Evolutionary conservation across 768 basidiomycete genomes (phyloP).

Genomic region (Calvatia gigantea): DNA sequence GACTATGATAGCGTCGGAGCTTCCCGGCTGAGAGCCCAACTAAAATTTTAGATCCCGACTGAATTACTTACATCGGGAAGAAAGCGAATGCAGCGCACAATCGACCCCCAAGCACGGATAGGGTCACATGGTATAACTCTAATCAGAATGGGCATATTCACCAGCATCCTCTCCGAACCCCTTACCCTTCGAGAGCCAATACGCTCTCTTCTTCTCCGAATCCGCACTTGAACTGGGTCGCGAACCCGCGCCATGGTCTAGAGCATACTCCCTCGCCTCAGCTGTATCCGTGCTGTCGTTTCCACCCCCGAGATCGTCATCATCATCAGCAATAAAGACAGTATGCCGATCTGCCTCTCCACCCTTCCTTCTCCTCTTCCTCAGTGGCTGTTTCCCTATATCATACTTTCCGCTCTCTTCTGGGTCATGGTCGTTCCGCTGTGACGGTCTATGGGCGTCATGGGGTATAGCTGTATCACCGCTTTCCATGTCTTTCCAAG

Average conservation of each 20-base stretch:
- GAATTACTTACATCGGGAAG: no score
- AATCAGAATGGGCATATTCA: slow-evolving; percentile 5
- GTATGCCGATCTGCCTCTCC: slow-evolving; percentile 35
- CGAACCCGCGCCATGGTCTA: slow-evolving; percentile 5
- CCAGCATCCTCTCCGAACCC: slow-evolving; percentile 24
- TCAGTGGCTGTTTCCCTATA: slow-evolving; percentile 45
- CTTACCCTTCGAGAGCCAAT: slow-evolving; percentile 56
- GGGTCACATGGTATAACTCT: neutral
- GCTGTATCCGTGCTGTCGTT: slow-evolving; percentile 15
- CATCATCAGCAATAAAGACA: slow-evolving; percentile 51
- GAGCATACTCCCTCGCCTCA: slow-evolving; percentile 23
- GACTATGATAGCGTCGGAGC: no score
- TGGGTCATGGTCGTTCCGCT: slow-evolving; percentile 13
- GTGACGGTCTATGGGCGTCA: neutral
- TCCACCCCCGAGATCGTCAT: slow-evolving; percentile 27
- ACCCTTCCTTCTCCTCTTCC: slow-evolving; percentile 45
- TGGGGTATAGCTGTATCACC: slow-evolving; percentile 7
- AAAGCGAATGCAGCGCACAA: no score
- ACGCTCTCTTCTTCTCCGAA: slow-evolving; percentile 39
- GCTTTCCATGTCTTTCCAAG: slow-evolving; percentile 4
- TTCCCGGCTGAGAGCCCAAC: no score
- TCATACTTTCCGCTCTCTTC: slow-evolving; percentile 61
- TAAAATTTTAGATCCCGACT: no score
- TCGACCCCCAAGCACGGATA: no score
- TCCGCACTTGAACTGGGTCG: slow-evolving; percentile 11